phyloP scores from a whole-genome alignment of 129 eudicot genomes.

The Artemisia tridentata region DNA sequence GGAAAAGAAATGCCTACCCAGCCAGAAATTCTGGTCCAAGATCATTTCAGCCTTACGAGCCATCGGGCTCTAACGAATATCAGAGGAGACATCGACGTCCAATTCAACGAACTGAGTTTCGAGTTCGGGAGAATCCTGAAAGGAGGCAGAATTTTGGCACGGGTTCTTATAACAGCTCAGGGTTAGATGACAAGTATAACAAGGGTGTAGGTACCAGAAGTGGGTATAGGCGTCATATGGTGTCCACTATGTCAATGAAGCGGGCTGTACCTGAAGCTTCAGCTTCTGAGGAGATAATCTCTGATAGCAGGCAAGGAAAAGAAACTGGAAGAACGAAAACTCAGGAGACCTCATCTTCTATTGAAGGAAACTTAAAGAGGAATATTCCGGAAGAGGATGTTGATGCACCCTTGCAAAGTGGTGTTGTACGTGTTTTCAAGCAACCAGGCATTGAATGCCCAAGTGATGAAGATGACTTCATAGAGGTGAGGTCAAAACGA shows the following conservation, averaged over 20 bases:
- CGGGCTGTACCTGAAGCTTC: slow-evolving; percentile 43
- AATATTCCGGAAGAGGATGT: slow-evolving; percentile 69
- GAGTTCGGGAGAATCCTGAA: slow-evolving; percentile 58
- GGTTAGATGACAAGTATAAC: slow-evolving; percentile 45
- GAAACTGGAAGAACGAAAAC: slow-evolving; percentile 35
- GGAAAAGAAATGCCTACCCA: slow-evolving; percentile 48
- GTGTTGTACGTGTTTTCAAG: slow-evolving; percentile 71
- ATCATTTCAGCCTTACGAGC: slow-evolving; percentile 45
- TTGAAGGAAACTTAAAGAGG: slow-evolving; percentile 64
- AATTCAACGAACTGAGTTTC: slow-evolving; percentile 75
- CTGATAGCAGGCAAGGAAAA: slow-evolving; percentile 41
- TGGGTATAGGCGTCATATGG: slow-evolving; percentile 53
- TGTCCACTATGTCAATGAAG: slow-evolving; percentile 34
- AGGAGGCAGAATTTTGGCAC: slow-evolving; percentile 35
- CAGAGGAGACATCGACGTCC: slow-evolving; percentile 68
- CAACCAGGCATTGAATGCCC: slow-evolving; percentile 92
- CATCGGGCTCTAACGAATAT: slow-evolving; percentile 42
- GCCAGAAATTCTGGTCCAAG: slow-evolving; percentile 46
- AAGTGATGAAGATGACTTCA: slow-evolving; percentile 95
- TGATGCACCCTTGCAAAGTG: slow-evolving; percentile 94
- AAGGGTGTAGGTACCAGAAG: slow-evolving; percentile 43
- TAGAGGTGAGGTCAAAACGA: slow-evolving; percentile 92
- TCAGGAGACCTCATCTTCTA: slow-evolving; percentile 29
- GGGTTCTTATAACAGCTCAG: slow-evolving; percentile 32
- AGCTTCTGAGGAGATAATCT: slow-evolving; percentile 37